Base-by-base conservation (phyloP, 2,329 filamentous ascomycete genomes). In the Lecanicillium sp. region DNA sequence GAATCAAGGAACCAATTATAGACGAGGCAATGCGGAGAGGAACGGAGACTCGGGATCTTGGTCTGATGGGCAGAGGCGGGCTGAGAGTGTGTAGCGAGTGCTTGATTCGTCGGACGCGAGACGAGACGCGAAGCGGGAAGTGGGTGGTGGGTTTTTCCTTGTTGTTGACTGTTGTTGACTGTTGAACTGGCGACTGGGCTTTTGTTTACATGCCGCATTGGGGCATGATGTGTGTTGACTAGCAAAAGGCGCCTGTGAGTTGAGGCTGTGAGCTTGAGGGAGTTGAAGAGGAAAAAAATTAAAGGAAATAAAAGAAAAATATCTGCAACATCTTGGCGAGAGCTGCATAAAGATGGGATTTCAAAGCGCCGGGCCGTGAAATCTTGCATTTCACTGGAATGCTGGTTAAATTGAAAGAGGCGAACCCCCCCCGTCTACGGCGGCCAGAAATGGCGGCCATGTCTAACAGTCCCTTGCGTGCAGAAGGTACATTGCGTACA, bases 131-230 rank as follows among this genome's bases (percentile, higher is more conserved):
- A n/a, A n/a, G n/a, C n/a, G n/a, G n/a, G n/a, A n/a, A n/a, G n/a
- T n/a, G n/a, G n/a, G n/a, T n/a, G n/a, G n/a, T n/a, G n/a, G n/a
- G n/a, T n/a, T n/a, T n/a, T n/a, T n/a, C n/a, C n/a, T n/a, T n/a
- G n/a, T n/a, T n/a, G n/a, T n/a, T n/a, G n/a, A n/a, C n/a, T n/a
- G n/a, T n/a, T n/a, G n/a, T n/a, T n/a, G n/a, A n/a, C n/a, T n/a
- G n/a, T n/a, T n/a, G n/a, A n/a, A n/a, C n/a, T n/a, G n/a, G 32
- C 23, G 38, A 15, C 38, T 37, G 45, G 45, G 45, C 45, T 41
- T 42, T 48, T 47, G 30, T 48, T 48, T 42, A 48, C 45, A 42
- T 30, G 38, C 45, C 38, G 24, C n/a, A 36, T 42, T 42, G 45
- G 44, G 45, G 11, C 17, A 42, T 15, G 33, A 39, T 40, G 40